Percentiles rank a stretch among this genome's conserved stretches.
phyloP scores from a whole-genome alignment of 2,329 filamentous ascomycete genomes.

The Botrytis porri region DNA sequence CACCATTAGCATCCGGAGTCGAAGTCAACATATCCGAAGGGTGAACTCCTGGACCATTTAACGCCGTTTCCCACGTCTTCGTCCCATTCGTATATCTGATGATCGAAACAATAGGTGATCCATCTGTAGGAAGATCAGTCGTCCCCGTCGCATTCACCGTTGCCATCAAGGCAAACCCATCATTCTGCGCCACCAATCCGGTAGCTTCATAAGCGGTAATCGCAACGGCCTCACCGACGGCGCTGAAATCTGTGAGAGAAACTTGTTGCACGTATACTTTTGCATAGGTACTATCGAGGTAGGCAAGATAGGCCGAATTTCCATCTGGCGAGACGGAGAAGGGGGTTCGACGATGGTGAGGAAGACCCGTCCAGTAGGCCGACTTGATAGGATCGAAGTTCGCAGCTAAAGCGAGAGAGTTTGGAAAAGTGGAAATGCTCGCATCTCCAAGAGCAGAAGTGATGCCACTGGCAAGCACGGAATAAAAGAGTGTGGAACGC shows the following conservation, averaged over 20 bases:
- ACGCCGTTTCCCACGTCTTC: conserved; percentile 56
- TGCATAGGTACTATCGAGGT: conserved; percentile 54
- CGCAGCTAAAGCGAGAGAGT: conserved; percentile 48
- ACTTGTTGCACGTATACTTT: conserved; percentile 57
- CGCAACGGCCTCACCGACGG: conserved; percentile 51
- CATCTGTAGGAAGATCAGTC: conserved; percentile 46
- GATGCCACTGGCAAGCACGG: conserved; percentile 27
- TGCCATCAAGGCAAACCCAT: conserved; percentile 61
- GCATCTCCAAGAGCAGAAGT: conserved; percentile 26
- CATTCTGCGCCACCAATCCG: conserved; percentile 59
- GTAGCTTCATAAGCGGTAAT: conserved; percentile 57
- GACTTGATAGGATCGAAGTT: conserved; percentile 56
- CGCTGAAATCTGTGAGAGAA: conserved; percentile 52
- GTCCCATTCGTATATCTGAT: conserved; percentile 55
- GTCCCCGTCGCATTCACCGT: conserved; percentile 50
- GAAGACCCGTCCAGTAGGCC: conserved; percentile 59
- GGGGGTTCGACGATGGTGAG: conserved; percentile 60
- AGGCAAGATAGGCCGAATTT: conserved; percentile 57
- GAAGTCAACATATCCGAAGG: conserved; percentile 43
- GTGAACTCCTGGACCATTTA: conserved; percentile 56
- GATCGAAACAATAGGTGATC: conserved; percentile 53
- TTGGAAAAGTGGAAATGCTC: conserved; percentile 36
- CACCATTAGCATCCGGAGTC: conserved; percentile 59
- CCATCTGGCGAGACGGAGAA: conserved; percentile 61
- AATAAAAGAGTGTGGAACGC: conserved; percentile 29